phyloP scores from a whole-genome alignment of 2,329 filamentous ascomycete species.

The Exophiala dermatitidis region DNA sequence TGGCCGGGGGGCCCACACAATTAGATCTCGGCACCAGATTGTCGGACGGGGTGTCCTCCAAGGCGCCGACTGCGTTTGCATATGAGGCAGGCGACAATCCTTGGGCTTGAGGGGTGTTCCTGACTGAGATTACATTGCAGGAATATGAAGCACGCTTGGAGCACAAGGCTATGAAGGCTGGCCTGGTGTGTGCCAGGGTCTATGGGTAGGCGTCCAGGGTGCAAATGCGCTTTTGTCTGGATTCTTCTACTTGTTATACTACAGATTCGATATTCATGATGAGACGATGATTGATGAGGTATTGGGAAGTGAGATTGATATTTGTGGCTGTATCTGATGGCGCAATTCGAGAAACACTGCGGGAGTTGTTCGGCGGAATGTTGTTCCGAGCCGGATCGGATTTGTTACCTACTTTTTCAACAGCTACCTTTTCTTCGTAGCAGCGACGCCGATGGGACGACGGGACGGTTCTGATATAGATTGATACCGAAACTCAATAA shows the following conservation, averaged over 20 bases:
- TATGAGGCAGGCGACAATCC: constrained; percentile 11
- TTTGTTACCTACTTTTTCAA: not conserved
- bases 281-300: too few species aligned
- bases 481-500: too few species aligned
- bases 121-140: too few species aligned
- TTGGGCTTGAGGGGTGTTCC: not conserved
- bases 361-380: constrained; percentile 4
- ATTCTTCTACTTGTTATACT: too few species aligned
- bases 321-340: not conserved
- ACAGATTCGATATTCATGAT: too few species aligned
- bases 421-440: not conserved
- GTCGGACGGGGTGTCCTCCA: not conserved
- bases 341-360: not conserved
- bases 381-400: constrained; percentile 4
- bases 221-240: too few species aligned
- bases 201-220: too few species aligned
- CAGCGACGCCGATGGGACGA: not conserved
- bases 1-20: not conserved
- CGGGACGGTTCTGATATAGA: not conserved
- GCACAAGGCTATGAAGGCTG: too few species aligned
- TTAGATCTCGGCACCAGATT: not conserved
- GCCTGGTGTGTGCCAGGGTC: too few species aligned
- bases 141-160: too few species aligned
- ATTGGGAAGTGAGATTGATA: too few species aligned
- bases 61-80: not conserved